Base-by-base conservation (phyloP, 805 yeast genomes). In the Ogataea trehalophila region DNA sequence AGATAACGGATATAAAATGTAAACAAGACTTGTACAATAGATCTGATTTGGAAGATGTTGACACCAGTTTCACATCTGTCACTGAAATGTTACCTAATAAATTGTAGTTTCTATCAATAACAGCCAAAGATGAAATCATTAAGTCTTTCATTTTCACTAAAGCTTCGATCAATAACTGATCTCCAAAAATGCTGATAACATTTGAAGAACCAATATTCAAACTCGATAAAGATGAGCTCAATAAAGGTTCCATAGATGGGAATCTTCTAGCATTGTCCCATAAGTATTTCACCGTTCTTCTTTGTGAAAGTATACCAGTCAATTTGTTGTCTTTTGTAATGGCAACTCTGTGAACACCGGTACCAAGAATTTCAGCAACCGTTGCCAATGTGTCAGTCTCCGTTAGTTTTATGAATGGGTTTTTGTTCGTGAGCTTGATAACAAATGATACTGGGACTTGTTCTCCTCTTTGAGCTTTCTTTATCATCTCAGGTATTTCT, bases 231-330 rank as follows among this genome's bases (percentile, higher is more conserved):
- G 94, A 72, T 9, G 81, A 73, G 57, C 79, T 82, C 50, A 89
- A 78, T 44, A 88, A 70, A 22, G 82, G 77, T 59, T 92, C 97
- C 63, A 94, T 77, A 17, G 82, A 74, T 3, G 89, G 87, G 71
- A 92, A 94, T 48, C 87, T 71, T 52, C 96, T 77, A 31, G 95
- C 95, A 63, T 94, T 88, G 49, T 88, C 95, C 97, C 98, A 92
- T 46, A 92, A 70, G 65, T 79, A 92, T 58, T 80, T 80, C 46
- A 92, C 79, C 57, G 89, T 72, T 59, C 98, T 79, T 65, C 99
- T 82, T 70, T 92, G 99, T 0, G 97, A 88, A 41, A 94, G 72
- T 13, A 92, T 80, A 48, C 98, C 98, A 2, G 85, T 80, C 43
- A 91, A 81, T 50, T 74, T 73, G 22, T 77, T 72, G 42, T 72